Percentiles rank a stretch among this genome's conserved stretches.
phyloP scores from a whole-genome alignment of 2,329 filamentous ascomycete species.

The Pezicula carpinea region DNA sequence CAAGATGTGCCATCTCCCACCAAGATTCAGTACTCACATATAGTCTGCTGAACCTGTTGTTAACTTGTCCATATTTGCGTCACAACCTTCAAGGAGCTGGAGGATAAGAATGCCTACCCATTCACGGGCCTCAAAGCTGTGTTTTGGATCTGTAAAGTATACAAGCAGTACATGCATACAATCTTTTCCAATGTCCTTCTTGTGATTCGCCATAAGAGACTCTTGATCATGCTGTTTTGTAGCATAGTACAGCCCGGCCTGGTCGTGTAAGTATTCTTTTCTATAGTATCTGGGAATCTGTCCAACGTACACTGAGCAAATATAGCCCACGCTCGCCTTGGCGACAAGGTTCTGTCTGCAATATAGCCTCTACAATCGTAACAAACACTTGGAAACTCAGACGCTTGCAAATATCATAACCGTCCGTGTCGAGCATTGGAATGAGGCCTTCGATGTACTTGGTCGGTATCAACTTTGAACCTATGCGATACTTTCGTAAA shows the following conservation, averaged over 20 bases:
- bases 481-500: too few relatives aligned
- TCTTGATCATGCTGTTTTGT: background rate
- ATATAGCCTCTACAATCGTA: conserved; percentile 13
- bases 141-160: conserved; percentile 15
- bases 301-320: conserved; percentile 21
- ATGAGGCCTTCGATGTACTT: background rate
- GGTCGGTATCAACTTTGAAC: too few relatives aligned
- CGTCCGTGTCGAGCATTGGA: conserved; percentile 12
- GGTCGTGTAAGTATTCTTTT: background rate
- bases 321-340: conserved; percentile 20
- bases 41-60: conserved; percentile 15
- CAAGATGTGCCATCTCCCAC: background rate
- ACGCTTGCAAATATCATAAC: conserved; percentile 14
- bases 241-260: conserved; percentile 15
- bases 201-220: conserved; percentile 7
- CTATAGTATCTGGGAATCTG: too few relatives aligned
- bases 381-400: conserved; percentile 15
- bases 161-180: conserved; percentile 14
- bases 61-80: conserved; percentile 12
- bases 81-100: conserved; percentile 18
- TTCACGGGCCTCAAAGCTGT: conserved; percentile 15
- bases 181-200: conserved; percentile 14
- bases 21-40: conserved; percentile 13
- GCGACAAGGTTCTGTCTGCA: conserved; percentile 15
- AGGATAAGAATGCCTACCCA: conserved; percentile 26